A percentile compares a stretch with the other conserved stretches of the same genome.
Conservation (phyloP, 208 protist species). For the Trichomonas vaginalis region DNA sequence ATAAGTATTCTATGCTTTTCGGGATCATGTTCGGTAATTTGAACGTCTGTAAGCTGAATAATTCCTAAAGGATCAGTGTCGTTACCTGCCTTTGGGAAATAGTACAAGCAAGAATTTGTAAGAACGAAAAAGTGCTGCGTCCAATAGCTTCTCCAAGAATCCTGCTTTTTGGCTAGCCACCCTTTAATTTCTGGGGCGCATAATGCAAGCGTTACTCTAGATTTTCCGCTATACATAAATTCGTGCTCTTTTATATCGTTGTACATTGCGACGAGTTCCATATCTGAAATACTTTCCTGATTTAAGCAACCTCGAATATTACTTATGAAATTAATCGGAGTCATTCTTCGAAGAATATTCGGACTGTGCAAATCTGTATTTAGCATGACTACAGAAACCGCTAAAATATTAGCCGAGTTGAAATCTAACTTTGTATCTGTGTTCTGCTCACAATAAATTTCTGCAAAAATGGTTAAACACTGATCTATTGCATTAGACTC, state of each 20-base stretch:
- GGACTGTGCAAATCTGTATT: constrained; percentile 40
- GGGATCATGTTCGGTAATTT: background rate
- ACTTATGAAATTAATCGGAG: constrained; percentile 24
- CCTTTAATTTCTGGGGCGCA: background rate
- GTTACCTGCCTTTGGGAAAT: background rate
- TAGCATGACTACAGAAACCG: constrained; percentile 44
- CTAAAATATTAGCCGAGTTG: constrained; percentile 34
- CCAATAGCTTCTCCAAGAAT: background rate
- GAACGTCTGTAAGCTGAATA: background rate
- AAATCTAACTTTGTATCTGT: background rate
- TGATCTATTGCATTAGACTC: constrained; percentile 44
- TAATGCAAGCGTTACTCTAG: background rate
- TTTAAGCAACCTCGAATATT: constrained; percentile 12
- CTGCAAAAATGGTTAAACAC: constrained; percentile 37
- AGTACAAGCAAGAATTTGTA: background rate
- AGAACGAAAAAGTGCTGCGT: background rate
- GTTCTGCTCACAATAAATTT: constrained; percentile 30
- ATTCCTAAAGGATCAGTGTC: background rate
- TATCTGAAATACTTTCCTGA: background rate
- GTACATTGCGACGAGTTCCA: background rate
- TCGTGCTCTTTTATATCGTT: background rate
- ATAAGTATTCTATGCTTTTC: background rate
- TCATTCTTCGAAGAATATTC: constrained; percentile 34
- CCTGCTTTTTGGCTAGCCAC: background rate
- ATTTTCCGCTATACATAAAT: background rate